Base-by-base conservation (phyloP, 225 moss, liverwort and hornwort species). In the Antitrichia curtipendula region DNA sequence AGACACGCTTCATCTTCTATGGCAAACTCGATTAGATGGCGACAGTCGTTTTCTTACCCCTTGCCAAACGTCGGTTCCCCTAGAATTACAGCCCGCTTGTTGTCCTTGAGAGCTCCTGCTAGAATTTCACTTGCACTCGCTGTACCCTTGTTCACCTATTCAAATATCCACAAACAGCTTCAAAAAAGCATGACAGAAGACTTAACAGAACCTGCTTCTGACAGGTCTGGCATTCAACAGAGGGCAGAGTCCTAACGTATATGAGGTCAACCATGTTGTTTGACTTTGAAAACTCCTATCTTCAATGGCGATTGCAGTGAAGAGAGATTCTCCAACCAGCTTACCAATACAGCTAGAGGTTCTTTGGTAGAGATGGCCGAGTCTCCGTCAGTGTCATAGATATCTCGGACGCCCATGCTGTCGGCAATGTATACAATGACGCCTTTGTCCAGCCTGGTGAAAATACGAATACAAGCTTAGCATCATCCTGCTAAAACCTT, bases 91-190 rank as follows among this genome's bases (percentile, higher is more conserved):
- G 99, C 99, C 77, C 99, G 95, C 82, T 95, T 96, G 77, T 99
- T 99, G 81, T 99, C 99, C 92, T 99, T 97, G 73, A 99, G 90
- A 62, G 99, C 99, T 91, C 99, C 99, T 60, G 99, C 99, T 83
- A 99, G 76, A 82, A 99, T 97, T 91, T 99, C 99, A 92, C 99
- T 97, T 78, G 99, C 99, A 92, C 99, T 99, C 49, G 99, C 99
- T 40, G 99, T 99, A 50, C 99, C 99, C 91, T 96, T 99, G 88
- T 99, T 99, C 85, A 99, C 99, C 99, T 99, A 92, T 83, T 87
- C 63, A 90, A 87, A 83, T 36, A 70, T 64, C 47, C 61, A 88
- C 53, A 60, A 82, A 54, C 79, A 17, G 53, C 57, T 74, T 86
- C 13, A 84, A 80, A 41, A 38, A 59, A 59, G 75, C 9, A 84